Base-by-base conservation (phyloP, 345 rosid genomes). In the Zanthoxylum bungeanum region DNA sequence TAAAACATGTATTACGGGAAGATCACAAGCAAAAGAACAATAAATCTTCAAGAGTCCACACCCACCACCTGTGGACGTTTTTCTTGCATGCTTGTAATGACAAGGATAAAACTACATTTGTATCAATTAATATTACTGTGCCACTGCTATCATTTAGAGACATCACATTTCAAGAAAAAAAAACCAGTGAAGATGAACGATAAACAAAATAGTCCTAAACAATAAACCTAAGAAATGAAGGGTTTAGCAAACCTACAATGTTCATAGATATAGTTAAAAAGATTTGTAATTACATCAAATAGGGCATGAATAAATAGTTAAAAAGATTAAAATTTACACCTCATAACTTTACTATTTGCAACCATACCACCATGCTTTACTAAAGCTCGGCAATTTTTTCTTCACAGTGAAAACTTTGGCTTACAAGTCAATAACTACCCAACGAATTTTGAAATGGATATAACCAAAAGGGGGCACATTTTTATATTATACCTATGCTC, bases 221-320 rank as follows among this genome's bases (percentile, higher is more conserved):
- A 25, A 4, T 27, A 55, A 27, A 27, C 3, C 16, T 9, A 40
- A 40, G 9, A 10, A 40, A 61, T 30, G n/a, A 62, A 62, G 66
- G n/a, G 44, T 39, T 39, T 22, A 39, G 66, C 49, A 62, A 39
- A 27, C 50, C 33, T 39, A 46, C 66, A 62, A 62, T 62, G 30
- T 25, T 21, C 50, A 24, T 40, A 40, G 4, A 51, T 51, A 27
- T 27, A 27, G 28, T 28, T 9, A 22, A 22, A 51, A 9, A 22
- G 57, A 24, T 12, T 51, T 51, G 57, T 22, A 22, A 21, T 28
- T 51, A 51, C 57, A 9, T 51, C 57, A 51, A 51, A 51, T 51
- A 51, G 17, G 9, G 57, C 57, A 51, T 22, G 25, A 22, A 4
- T 51, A 24, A 51, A 51, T 22, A 12, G 22, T 21, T 11, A 51